Evolutionary conservation across 495 filamentous ascomycete species (phyloP), one percentile per base, ranked within the genome.

Genomic region (Podospora bellae-mahoneyi): DNA sequence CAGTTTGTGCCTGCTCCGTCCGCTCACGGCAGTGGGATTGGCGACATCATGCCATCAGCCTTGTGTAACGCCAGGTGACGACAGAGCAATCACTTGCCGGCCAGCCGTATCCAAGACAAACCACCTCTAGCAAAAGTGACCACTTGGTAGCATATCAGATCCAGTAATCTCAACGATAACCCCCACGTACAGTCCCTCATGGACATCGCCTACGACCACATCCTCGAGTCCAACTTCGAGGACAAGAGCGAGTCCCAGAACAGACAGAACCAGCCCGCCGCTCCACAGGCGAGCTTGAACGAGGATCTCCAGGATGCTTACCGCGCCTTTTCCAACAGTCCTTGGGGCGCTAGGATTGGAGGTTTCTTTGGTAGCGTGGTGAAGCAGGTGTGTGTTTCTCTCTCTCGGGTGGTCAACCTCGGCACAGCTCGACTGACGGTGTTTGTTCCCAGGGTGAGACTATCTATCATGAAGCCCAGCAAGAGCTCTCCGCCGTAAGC

Each of bases 181-280:
- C 39, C 39, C 39, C 39, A 48, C 44, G 75, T 74, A 30, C 69
- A 78, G 54, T 66, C 69, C 1, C 72, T 65, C 72, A 99, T 99
- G 95, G 95, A 99, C 85, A 79, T 96, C 73, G 93, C 95, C 54
- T 99, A 98, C 85, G 95, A 99, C 75, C 93, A 97, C 78, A 96
- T 99, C 72, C 90, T 92, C 75, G 93, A 97, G 81, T 90, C 94
- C 76, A 84, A 86, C 64, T 82, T 92, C 69, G 87, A 91, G 56
- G 85, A 90, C 59, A 77, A 82, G 65, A 75, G 78, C 30, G 74
- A 79, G 58, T 82, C 81, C 61, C 84, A 78, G 56, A 64, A 66
- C 58, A 76, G 69, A 58, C 65, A 74, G 34, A 67, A 70, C 57
- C 80, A 86, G 71, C 81, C 86, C 64, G 75, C 77, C 66, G 83